phyloP scores from a whole-genome alignment of 768 basidiomycete species.

The Favolaschia claudopus region DNA sequence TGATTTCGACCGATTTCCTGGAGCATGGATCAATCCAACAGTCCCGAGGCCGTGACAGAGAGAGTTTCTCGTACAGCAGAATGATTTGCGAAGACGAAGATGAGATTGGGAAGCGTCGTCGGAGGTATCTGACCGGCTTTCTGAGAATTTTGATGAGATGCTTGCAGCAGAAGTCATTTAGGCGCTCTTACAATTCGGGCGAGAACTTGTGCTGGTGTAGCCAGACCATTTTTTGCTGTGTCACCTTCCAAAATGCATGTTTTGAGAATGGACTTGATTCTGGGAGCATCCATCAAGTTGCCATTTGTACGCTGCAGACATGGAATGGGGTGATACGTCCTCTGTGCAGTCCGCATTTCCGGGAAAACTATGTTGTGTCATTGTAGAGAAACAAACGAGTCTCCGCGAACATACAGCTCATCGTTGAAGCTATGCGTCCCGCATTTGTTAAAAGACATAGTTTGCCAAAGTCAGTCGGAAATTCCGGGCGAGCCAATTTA shows the following conservation, averaged over 20 bases:
- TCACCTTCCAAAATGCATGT: conserved; percentile 58
- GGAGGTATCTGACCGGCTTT: conserved; percentile 64
- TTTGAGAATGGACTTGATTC: conserved; percentile 80
- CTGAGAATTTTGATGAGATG: conserved; percentile 31
- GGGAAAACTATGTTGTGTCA: conserved; percentile 64
- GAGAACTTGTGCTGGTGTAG: conserved; percentile 65
- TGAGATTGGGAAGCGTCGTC: conserved; percentile 72
- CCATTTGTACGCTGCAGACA: conserved; percentile 71
- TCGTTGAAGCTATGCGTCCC: conserved; percentile 82
- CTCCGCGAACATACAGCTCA: conserved; percentile 68
- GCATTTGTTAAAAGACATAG: conserved; percentile 78
- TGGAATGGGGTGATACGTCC: conserved; percentile 83
- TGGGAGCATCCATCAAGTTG: conserved; percentile 79
- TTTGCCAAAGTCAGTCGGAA: conserved; percentile 77
- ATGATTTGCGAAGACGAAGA: conserved; percentile 74
- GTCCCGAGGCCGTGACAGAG: not conserved
- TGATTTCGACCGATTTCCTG: conserved; percentile 42
- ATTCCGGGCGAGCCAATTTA: conserved; percentile 70
- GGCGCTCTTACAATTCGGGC: conserved; percentile 54
- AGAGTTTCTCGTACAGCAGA: conserved; percentile 43
- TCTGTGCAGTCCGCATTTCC: conserved; percentile 79
- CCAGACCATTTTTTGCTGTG: conserved; percentile 51
- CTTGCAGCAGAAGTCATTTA: conserved; percentile 9
- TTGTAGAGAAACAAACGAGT: conserved; percentile 9
- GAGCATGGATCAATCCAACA: not conserved